Conservation (phyloP, 495 filamentous ascomycete species). For the Podospora bellae-mahoneyi region DNA sequence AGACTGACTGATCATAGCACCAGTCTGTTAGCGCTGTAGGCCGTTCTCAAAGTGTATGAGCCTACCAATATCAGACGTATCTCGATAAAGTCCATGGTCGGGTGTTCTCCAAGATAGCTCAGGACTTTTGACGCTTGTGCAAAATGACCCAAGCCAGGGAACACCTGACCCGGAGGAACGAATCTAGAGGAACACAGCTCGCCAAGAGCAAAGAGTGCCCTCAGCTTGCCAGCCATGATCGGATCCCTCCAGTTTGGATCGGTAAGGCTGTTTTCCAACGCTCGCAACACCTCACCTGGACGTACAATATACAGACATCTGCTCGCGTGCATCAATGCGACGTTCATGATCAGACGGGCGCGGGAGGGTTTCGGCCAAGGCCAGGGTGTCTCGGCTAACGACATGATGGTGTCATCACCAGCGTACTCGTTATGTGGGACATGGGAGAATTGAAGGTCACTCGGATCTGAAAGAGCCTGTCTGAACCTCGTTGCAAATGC, state of each 20-base stretch:
- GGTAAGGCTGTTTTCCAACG: slow-evolving; percentile 2
- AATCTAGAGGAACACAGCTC: slow-evolving; percentile 13
- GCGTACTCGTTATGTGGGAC: slow-evolving; percentile 14
- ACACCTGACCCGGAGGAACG: slow-evolving; percentile 11
- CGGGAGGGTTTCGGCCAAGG: slow-evolving; percentile 11
- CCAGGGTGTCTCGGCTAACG: slow-evolving; percentile 3
- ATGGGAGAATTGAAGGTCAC: slow-evolving; percentile 3
- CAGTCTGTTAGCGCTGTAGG: background rate
- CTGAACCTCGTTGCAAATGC: slow-evolving; percentile 8
- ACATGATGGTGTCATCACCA: slow-evolving; percentile 12
- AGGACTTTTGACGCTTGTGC: slow-evolving; percentile 7
- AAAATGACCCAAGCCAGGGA: slow-evolving; percentile 7
- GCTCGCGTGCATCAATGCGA: slow-evolving; percentile 13
- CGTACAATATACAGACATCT: slow-evolving; percentile 11
- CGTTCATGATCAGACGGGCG: slow-evolving; percentile 10
- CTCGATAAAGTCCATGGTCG: slow-evolving; percentile 13
- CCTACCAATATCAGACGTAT: slow-evolving; percentile 9
- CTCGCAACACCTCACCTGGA: slow-evolving; percentile 4
- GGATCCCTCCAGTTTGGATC: slow-evolving; percentile 12
- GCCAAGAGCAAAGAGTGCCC: slow-evolving; percentile 11
- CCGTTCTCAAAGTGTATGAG: no score
- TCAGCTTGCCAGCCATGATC: slow-evolving; percentile 12
- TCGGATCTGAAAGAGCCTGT: slow-evolving; percentile 1
- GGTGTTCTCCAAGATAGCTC: slow-evolving; percentile 11
- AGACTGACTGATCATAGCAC: background rate